Evolutionary conservation across 768 basidiomycete species (phyloP).

Genomic region (Clitopilus hobsonii): DNA sequence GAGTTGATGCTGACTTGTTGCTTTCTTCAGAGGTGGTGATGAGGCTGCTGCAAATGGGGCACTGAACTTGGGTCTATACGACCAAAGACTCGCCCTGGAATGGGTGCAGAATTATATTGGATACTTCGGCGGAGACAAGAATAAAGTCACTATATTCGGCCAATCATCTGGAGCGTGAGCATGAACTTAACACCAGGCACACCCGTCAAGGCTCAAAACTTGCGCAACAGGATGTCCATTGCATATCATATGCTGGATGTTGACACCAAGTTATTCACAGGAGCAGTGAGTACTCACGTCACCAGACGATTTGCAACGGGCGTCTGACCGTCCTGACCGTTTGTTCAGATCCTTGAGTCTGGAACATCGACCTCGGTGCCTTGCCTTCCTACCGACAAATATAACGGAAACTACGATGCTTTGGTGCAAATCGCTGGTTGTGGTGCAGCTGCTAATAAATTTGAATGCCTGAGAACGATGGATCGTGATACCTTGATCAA

Average conservation of each 20-base stretch:
- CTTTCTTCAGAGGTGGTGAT: slow-evolving; percentile 5
- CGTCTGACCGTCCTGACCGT: background rate
- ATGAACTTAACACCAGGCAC: slow-evolving; percentile 18
- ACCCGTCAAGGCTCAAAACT: background rate
- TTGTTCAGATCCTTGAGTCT: slow-evolving; percentile 37
- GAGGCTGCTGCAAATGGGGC: slow-evolving; percentile 29
- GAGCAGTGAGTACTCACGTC: slow-evolving; percentile 17
- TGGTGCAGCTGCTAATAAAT: slow-evolving; percentile 20
- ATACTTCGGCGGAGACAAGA: slow-evolving; percentile 39
- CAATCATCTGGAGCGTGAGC: slow-evolving; percentile 50
- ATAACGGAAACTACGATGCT: slow-evolving; percentile 30
- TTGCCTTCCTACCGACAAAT: slow-evolving; percentile 23
- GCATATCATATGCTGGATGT: slow-evolving; percentile 29
- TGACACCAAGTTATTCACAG: slow-evolving; percentile 27
- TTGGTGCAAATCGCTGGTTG: slow-evolving; percentile 29
- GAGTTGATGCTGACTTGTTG: background rate
- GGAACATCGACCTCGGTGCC: slow-evolving; percentile 26
- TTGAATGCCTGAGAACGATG: slow-evolving; percentile 17
- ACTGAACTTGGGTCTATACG: slow-evolving; percentile 42
- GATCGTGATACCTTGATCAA: slow-evolving; percentile 12
- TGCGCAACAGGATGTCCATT: slow-evolving; percentile 18
- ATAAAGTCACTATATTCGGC: slow-evolving; percentile 47
- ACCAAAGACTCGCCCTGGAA: slow-evolving; percentile 38
- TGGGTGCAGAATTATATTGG: slow-evolving; percentile 61
- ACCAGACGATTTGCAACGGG: background rate